phyloP scores from a whole-genome alignment of 768 basidiomycete species.

The Lentinus brumalis region DNA sequence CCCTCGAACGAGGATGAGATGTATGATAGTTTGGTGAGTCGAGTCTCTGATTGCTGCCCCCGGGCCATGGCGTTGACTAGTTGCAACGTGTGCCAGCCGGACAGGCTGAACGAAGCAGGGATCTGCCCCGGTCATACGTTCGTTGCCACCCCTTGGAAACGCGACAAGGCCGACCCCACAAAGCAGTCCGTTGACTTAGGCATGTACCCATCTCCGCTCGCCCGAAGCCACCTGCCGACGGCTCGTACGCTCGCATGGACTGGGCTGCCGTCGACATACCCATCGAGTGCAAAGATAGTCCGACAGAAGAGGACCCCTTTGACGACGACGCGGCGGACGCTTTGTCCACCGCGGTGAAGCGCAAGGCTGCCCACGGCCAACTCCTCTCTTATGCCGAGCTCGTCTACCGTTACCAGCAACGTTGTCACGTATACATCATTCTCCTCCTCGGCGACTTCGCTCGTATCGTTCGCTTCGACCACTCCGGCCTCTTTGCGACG shows the following conservation, averaged over 20 bases:
- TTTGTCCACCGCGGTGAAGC: not conserved
- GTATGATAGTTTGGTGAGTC: slow-evolving; percentile 2
- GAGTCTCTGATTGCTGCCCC: not conserved
- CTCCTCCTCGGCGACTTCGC: slow-evolving; percentile 1
- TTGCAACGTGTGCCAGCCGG: not conserved
- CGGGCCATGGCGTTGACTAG: not conserved
- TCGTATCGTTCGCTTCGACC: slow-evolving; percentile 5
- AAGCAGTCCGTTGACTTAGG: slow-evolving; percentile 1
- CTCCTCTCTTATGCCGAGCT: slow-evolving; percentile 4
- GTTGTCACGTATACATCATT: slow-evolving; percentile 8
- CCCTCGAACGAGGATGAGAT: not conserved
- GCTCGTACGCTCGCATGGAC: slow-evolving; percentile 23
- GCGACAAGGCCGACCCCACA: not conserved
- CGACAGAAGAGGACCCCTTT: not conserved
- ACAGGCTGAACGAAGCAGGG: not conserved
- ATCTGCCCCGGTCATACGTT: not conserved
- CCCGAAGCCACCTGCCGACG: not conserved
- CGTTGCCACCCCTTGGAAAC: not conserved
- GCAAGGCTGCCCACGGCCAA: not conserved
- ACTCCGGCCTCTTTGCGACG: not conserved
- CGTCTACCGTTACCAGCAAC: slow-evolving; percentile 3
- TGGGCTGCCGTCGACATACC: slow-evolving; percentile 3
- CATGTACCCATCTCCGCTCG: not conserved
- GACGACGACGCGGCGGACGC: not conserved
- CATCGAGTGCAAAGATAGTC: slow-evolving; percentile 2